phyloP scores from a whole-genome alignment of 31 red algal genomes.

The Odonthalia washingtoniensis region DNA sequence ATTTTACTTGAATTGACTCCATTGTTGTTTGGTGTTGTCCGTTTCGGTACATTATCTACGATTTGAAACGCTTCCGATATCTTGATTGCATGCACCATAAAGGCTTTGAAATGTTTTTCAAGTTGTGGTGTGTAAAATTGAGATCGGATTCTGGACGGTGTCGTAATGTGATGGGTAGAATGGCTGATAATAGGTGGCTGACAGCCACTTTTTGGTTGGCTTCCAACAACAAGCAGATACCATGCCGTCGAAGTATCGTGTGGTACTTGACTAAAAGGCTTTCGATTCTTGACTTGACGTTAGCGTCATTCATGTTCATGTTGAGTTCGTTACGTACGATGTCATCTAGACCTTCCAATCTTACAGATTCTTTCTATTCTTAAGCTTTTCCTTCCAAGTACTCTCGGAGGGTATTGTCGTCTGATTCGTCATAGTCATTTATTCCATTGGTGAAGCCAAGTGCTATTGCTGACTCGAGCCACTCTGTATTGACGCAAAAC shows the following conservation, averaged over 20 bases:
- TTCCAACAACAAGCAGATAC: not conserved
- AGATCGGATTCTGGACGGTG: not conserved
- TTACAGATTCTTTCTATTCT: not conserved
- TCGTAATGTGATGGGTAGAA: not conserved
- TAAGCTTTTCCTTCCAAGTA: not conserved
- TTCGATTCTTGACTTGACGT: not conserved
- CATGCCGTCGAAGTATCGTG: not conserved
- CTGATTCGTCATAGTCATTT: not conserved
- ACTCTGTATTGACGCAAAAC: constrained; percentile 17
- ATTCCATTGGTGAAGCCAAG: not conserved
- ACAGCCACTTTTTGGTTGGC: not conserved
- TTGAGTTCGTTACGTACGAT: not conserved
- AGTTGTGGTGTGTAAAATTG: not conserved
- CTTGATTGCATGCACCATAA: not conserved
- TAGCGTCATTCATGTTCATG: constrained; percentile 2
- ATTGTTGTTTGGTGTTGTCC: not conserved
- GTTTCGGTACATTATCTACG: not conserved
- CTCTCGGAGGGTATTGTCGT: not conserved
- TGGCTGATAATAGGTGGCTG: not conserved
- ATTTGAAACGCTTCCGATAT: constrained; percentile 13
- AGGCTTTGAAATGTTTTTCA: not conserved
- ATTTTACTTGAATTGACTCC: not conserved
- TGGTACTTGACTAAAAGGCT: not conserved
- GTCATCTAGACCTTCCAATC: not conserved
- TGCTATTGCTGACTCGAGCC: constrained; percentile 11